A percentile compares a stretch with the other conserved stretches of the same genome.
Conservation (phyloP, 1,284 basidiomycete species). For the Porogramme epimiltina region DNA sequence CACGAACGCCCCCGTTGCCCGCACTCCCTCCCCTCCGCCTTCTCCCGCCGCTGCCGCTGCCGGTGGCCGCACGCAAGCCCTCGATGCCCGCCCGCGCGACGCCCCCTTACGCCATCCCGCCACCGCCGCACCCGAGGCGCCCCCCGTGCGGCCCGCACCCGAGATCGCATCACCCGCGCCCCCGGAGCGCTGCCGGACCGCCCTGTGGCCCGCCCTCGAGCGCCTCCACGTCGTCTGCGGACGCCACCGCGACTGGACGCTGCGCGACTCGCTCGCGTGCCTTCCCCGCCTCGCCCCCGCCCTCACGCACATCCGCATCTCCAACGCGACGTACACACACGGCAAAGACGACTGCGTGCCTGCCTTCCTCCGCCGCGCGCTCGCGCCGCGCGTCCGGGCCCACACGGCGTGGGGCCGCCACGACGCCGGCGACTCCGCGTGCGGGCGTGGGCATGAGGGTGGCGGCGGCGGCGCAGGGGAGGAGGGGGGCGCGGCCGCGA, state of each 20-base stretch:
- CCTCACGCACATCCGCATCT: conserved; percentile 20
- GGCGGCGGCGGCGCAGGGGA: not conserved
- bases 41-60: too few species aligned
- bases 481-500: not conserved
- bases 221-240: conserved; percentile 21
- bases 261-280: conserved; percentile 14
- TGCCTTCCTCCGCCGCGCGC: conserved; percentile 15
- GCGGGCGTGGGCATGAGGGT: not conserved
- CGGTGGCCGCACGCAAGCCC: too few species aligned
- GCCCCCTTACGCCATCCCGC: not conserved
- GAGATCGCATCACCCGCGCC: conserved; percentile 3
- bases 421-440: not conserved
- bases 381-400: conserved; percentile 3
- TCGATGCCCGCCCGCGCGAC: not conserved
- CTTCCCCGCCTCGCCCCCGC: conserved; percentile 15
- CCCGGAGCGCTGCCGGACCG: not conserved
- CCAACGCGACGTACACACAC: conserved; percentile 21
- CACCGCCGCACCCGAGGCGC: not conserved
- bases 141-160: not conserved
- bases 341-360: conserved; percentile 12
- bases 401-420: not conserved
- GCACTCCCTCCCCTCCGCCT: not conserved
- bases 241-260: conserved; percentile 16
- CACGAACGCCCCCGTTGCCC: too few species aligned
- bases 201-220: conserved; percentile 17